A percentile compares a stretch with the other conserved stretches of the same genome.
Evolutionary conservation across 371 early-diverging fungal genomes (phyloP).

Genomic region (Zopfochytrium polystomum): DNA sequence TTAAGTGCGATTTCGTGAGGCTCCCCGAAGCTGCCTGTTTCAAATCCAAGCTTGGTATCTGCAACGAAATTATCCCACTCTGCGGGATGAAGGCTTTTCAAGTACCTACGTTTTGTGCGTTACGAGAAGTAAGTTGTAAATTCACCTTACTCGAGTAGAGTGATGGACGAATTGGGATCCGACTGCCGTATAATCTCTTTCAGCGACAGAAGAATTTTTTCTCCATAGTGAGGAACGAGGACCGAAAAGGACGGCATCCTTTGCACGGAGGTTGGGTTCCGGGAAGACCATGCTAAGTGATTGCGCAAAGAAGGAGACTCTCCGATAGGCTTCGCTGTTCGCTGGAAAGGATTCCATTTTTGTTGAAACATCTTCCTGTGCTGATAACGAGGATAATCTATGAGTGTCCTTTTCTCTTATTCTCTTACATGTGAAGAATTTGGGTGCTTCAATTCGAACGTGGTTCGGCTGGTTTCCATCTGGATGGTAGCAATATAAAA

Average conservation of each 20-base stretch:
- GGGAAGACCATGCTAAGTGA: slow-evolving; percentile 77
- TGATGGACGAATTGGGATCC: slow-evolving; percentile 69
- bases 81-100: slow-evolving; percentile 77
- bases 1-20: slow-evolving; percentile 12
- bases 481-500: slow-evolving; percentile 66
- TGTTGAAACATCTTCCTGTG: slow-evolving; percentile 78
- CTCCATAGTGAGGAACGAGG: slow-evolving; percentile 83
- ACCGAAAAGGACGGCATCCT: slow-evolving; percentile 88
- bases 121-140: background rate
- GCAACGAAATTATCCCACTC: slow-evolving; percentile 92
- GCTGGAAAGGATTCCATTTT: slow-evolving; percentile 75
- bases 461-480: slow-evolving; percentile 65
- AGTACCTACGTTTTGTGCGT: slow-evolving; percentile 60
- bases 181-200: slow-evolving; percentile 83
- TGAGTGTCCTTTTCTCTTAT: no score
- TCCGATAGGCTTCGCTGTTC: slow-evolving; percentile 78
- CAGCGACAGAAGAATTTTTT: slow-evolving; percentile 78
- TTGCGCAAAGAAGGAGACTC: slow-evolving; percentile 86
- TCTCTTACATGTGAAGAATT: slow-evolving; percentile 85
- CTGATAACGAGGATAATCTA: no score
- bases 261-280: slow-evolving; percentile 72
- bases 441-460: slow-evolving; percentile 68
- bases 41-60: slow-evolving; percentile 67
- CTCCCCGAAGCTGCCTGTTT: background rate
- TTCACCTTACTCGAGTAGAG: slow-evolving; percentile 60